Conservation (phyloP, 441 rosid species). For the Jatropha multifida region DNA sequence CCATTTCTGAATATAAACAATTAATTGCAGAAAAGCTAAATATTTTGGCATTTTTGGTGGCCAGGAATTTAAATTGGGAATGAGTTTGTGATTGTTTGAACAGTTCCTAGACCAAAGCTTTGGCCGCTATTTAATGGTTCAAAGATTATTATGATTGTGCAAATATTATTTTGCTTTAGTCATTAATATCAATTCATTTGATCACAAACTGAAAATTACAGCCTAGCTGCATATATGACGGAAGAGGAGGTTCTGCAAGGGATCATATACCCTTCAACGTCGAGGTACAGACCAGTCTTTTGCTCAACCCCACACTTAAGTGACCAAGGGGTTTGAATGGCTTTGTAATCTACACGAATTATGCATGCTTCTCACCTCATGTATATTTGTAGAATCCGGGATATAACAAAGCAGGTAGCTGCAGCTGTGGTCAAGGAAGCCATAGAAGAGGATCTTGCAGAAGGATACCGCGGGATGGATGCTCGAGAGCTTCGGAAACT, state of each 20-base stretch:
- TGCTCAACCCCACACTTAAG: not conserved
- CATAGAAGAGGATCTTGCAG: constrained; percentile 72
- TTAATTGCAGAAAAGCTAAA: not conserved
- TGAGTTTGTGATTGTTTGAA: not conserved
- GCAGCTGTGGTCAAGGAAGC: constrained; percentile 97
- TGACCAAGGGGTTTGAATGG: not conserved
- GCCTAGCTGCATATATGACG: constrained; percentile 92
- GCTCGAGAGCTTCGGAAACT: constrained; percentile 70
- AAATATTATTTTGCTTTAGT: not conserved
- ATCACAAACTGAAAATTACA: constrained; percentile 36
- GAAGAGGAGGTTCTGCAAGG: constrained; percentile 90
- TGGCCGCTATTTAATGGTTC: not conserved
- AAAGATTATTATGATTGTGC: not conserved
- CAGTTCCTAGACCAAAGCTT: not conserved
- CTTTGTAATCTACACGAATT: constrained; percentile 2
- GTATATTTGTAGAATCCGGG: constrained; percentile 68
- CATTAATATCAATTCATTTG: constrained; percentile 20
- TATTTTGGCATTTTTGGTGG: not conserved
- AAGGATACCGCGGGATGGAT: constrained; percentile 87
- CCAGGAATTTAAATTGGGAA: not conserved
- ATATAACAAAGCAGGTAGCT: constrained; percentile 85
- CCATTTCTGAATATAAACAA: not conserved
- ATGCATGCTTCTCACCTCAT: constrained; percentile 3
- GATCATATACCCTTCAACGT: constrained; percentile 79
- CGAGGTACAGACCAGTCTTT: constrained; percentile 52